Conservation (phyloP, 768 basidiomycete species). For the Hygrophoropsis aurantiaca region DNA sequence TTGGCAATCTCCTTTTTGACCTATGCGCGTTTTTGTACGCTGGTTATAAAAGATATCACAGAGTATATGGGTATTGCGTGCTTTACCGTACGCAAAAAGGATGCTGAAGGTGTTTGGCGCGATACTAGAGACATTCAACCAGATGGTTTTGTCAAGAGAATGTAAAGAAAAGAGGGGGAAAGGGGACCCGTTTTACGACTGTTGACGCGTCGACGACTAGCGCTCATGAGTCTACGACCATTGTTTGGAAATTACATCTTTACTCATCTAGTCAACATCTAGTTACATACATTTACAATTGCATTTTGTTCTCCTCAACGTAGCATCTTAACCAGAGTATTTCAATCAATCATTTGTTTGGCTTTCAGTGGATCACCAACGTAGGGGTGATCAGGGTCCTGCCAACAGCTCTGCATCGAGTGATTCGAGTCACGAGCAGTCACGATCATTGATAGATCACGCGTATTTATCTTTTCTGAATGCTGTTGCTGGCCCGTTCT, state of each 20-base stretch:
- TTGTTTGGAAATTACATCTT: no score
- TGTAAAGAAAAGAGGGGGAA: constrained; percentile 9
- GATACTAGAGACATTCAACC: constrained; percentile 27
- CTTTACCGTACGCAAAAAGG: constrained; percentile 89
- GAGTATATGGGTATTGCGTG: constrained; percentile 92
- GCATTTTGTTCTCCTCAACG: no score
- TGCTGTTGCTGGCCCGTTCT: constrained; percentile 11
- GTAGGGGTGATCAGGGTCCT: constrained; percentile 22
- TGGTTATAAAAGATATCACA: constrained; percentile 88
- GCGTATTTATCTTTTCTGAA: constrained; percentile 16
- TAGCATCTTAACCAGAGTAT: no score
- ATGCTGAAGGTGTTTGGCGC: constrained; percentile 63
- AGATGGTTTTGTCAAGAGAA: constrained; percentile 21
- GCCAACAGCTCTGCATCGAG: no score
- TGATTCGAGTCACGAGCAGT: constrained; percentile 19
- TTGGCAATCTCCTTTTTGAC: constrained; percentile 64
- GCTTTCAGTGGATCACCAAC: no score
- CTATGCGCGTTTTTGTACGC: constrained; percentile 75
- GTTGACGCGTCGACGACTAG: no score
- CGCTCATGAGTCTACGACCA: no score
- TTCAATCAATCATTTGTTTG: no score
- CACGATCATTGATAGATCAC: not conserved
- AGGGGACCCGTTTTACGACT: not conserved
- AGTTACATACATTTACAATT: not conserved
- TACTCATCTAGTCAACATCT: no score